phyloP scores from a whole-genome alignment of 805 yeast genomes.

The Yarrowia bubula region DNA sequence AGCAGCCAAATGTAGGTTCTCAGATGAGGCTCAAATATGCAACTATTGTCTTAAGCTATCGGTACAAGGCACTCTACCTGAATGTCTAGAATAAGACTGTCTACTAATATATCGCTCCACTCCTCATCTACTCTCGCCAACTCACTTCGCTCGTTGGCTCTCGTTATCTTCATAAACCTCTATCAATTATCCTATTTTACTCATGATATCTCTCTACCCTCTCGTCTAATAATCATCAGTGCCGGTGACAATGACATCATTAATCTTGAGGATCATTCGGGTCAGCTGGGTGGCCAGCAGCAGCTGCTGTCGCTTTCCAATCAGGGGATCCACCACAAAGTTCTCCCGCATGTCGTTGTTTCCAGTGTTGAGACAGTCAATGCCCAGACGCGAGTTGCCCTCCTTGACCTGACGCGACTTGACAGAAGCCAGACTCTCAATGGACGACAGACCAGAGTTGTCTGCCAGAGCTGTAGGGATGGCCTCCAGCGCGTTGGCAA shows the following conservation, averaged over 20 bases:
- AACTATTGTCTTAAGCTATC: no score
- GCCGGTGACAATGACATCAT: slow-evolving; percentile 90
- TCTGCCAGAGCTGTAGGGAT: slow-evolving; percentile 95
- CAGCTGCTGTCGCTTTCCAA: slow-evolving; percentile 95
- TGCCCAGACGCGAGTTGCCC: slow-evolving; percentile 71
- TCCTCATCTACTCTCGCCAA: background rate
- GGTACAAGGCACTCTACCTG: no score
- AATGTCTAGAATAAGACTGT: no score
- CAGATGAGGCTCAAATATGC: no score
- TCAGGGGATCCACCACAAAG: slow-evolving; percentile 94
- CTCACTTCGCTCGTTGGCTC: no score
- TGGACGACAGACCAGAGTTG: slow-evolving; percentile 93
- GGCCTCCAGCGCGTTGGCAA: slow-evolving; percentile 83
- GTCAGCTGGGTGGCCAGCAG: slow-evolving; percentile 94
- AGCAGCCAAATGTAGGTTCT: no score
- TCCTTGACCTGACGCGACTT: slow-evolving; percentile 83
- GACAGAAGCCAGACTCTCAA: slow-evolving; percentile 79
- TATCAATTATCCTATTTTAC: slow-evolving; percentile 24
- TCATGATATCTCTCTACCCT: background rate
- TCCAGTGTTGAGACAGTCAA: slow-evolving; percentile 88
- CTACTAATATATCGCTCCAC: background rate
- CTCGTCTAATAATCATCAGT: slow-evolving; percentile 53
- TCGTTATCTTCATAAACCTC: background rate
- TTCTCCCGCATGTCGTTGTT: slow-evolving; percentile 89
- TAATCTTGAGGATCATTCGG: slow-evolving; percentile 95